These are phyloP conservation scores for Sphaerulina vaccinii DNA, from an alignment of 2,329 filamentous ascomycete genomes.

Conservation along the genomic window DNA sequence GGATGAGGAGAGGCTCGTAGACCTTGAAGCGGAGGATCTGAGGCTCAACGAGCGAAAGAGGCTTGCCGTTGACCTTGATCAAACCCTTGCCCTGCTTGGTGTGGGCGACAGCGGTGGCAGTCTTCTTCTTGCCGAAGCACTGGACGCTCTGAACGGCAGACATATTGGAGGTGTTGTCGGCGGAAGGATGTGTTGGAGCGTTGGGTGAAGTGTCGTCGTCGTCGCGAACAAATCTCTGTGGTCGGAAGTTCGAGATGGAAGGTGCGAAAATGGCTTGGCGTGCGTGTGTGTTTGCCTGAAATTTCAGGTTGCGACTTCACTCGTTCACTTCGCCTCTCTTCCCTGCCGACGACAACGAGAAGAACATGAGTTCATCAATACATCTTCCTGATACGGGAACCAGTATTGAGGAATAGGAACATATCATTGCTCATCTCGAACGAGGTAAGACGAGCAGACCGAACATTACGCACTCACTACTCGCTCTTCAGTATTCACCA, in stretches of 20 bases:
- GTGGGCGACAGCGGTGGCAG: constrained; percentile 75
- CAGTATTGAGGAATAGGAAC: too few species aligned
- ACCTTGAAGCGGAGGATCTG: constrained; percentile 99
- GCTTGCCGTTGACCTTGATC: constrained; percentile 98
- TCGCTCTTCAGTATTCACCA: neutral
- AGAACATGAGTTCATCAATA: too few species aligned
- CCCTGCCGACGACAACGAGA: too few species aligned
- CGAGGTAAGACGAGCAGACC: too few species aligned
- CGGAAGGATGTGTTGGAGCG: constrained; percentile 6
- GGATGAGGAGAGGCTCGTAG: constrained; percentile 97
- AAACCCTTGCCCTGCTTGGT: constrained; percentile 91
- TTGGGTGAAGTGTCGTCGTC: constrained; percentile 20
- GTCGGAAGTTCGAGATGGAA: constrained; percentile 8
- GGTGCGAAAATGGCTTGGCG: constrained; percentile 15
- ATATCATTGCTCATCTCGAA: constrained; percentile 8
- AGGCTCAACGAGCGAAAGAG: constrained; percentile 89
- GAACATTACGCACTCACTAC: too few species aligned
- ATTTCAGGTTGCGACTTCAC: too few species aligned
- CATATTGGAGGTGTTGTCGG: constrained; percentile 44
- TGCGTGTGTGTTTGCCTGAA: neutral
- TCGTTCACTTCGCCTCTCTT: too few species aligned
- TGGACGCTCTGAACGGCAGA: constrained; percentile 69
- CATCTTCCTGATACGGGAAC: too few species aligned
- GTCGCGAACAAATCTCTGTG: constrained; percentile 4
- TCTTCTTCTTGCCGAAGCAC: constrained; percentile 93